phyloP scores from a whole-genome alignment of 2,329 filamentous ascomycete species.

The Xylariomycetidae sp. region DNA sequence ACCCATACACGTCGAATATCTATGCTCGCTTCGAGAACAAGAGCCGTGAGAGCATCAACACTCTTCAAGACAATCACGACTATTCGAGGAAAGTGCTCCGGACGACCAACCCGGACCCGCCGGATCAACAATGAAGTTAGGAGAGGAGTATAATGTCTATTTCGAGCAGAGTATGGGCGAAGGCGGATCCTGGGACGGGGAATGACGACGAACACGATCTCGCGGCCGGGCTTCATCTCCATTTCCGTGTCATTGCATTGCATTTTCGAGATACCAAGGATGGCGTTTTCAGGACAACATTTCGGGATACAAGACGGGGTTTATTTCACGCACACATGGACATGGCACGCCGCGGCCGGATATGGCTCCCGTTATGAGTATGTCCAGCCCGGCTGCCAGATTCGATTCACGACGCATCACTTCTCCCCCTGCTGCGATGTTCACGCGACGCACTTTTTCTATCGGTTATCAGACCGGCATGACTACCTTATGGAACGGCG shows the following conservation, averaged over 20 bases:
- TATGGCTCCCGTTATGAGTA: neutral
- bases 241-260: slow-evolving; percentile 30
- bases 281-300: slow-evolving; percentile 30
- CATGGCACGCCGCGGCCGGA: neutral
- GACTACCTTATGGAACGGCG: no score
- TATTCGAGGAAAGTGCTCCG: slow-evolving; percentile 59
- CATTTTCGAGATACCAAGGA: slow-evolving; percentile 40
- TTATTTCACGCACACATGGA: slow-evolving; percentile 2
- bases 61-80: slow-evolving; percentile 58
- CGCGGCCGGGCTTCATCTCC: slow-evolving; percentile 13
- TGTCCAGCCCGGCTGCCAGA: neutral
- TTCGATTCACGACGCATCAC: slow-evolving; percentile 1
- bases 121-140: slow-evolving; percentile 20
- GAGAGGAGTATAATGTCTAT: slow-evolving; percentile 2
- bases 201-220: slow-evolving; percentile 29
- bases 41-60: slow-evolving; percentile 58
- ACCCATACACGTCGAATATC: slow-evolving; percentile 52
- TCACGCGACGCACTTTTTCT: neutral
- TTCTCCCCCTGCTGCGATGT: neutral
- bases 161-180: slow-evolving; percentile 1
- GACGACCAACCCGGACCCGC: slow-evolving; percentile 56
- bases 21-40: slow-evolving; percentile 49
- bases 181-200: slow-evolving; percentile 11
- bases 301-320: slow-evolving; percentile 9
- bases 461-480: neutral